A percentile compares a stretch with the other conserved stretches of the same genome.
These are phyloP conservation scores for Chlamydomonas schloesseri DNA, from an alignment of 139 green algal genomes.

Conservation along the genomic window DNA sequence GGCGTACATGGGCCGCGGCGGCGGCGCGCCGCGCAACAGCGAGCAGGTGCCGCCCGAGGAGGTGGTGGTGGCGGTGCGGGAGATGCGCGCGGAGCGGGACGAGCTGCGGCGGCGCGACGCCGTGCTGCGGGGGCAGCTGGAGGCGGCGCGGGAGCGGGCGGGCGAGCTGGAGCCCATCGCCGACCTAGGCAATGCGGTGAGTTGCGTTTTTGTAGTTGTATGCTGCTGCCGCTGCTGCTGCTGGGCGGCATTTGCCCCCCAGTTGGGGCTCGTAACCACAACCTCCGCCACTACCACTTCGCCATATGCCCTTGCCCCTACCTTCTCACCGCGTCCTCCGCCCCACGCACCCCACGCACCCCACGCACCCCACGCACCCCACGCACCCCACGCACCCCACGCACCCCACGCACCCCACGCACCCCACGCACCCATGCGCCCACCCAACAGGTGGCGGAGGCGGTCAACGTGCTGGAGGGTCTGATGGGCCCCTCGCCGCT, in stretches of 20 bases:
- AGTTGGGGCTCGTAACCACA: too few species aligned
- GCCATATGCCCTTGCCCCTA: too few species aligned
- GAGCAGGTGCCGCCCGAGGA: conserved; percentile 4
- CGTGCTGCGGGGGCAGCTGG: background rate
- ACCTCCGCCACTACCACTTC: too few species aligned
- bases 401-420: too few species aligned
- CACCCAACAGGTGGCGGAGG: background rate
- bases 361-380: too few species aligned
- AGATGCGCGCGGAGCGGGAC: conserved; percentile 52
- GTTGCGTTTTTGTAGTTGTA: too few species aligned
- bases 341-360: too few species aligned
- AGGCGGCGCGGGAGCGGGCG: background rate
- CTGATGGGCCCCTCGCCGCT: conserved; percentile 27
- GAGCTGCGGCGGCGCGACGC: conserved; percentile 50
- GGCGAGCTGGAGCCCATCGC: conserved; percentile 22
- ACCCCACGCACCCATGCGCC: too few species aligned
- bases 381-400: too few species aligned
- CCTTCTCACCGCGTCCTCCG: too few species aligned
- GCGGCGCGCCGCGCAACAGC: background rate
- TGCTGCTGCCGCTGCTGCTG: too few species aligned
- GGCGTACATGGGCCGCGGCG: background rate
- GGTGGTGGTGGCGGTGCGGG: background rate
- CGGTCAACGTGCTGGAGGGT: conserved; percentile 4
- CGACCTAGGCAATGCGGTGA: background rate
- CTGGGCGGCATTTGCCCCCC: too few species aligned